A percentile compares a stretch with the other conserved stretches of the same genome.
These are phyloP conservation scores for Pachysandra terminalis DNA, from an alignment of 164 flowering plant genomes.

Conservation along the genomic window DNA sequence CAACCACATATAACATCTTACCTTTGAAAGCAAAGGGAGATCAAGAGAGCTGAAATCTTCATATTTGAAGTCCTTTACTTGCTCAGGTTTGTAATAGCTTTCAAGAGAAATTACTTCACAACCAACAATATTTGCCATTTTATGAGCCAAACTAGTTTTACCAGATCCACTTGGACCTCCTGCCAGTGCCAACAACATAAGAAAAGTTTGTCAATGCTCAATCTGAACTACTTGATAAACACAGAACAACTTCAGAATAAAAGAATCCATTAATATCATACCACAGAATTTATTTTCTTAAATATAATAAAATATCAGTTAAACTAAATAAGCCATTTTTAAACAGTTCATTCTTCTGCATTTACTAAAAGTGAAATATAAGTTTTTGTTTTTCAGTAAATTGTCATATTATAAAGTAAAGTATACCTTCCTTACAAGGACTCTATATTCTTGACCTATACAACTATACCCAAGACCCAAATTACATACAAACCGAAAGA, in stretches of 20 bases:
- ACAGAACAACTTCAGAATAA: not conserved
- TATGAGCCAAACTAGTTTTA: conserved; percentile 97
- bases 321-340: not conserved
- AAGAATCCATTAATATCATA: not conserved
- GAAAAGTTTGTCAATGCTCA: conserved; percentile 6
- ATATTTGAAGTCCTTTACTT: conserved; percentile 87
- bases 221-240: not conserved
- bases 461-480: too few species aligned
- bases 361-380: too few species aligned
- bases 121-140: conserved; percentile 98
- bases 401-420: too few species aligned
- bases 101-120: conserved; percentile 99
- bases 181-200: conserved; percentile 38
- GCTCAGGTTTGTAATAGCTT: conserved; percentile 88
- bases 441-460: too few species aligned
- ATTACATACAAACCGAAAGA: too few species aligned
- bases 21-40: conserved; percentile 81
- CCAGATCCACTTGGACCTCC: conserved; percentile 99
- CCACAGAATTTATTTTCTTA: too few species aligned
- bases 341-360: not conserved
- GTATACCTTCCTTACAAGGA: too few species aligned
- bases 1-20: conserved; percentile 12
- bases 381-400: too few species aligned
- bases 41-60: conserved; percentile 91
- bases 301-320: not conserved